Evolutionary conservation across 345 rosid genomes (phyloP), one percentile per base, ranked within the genome.

Genomic region (Aquilaria malaccensis): DNA sequence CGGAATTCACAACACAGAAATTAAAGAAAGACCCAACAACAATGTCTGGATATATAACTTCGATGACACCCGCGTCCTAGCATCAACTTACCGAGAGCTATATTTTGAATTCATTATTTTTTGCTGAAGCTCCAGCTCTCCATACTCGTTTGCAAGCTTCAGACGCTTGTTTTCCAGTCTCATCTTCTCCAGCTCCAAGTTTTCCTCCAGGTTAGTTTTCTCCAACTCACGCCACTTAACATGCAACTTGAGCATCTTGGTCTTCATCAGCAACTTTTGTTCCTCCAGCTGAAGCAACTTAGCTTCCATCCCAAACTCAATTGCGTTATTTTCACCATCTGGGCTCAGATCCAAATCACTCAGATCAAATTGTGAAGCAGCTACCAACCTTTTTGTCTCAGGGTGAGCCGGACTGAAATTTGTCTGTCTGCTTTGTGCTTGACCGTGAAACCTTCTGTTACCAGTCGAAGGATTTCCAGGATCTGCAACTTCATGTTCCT

Each of bases 101-200:
- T n/a, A 33, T 33, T 71, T 56, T 45, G 65, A 63, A 43, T 60
- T 41, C 56, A 30, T 41, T 61, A 50, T 49, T 73, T 60, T 66
- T 46, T 30, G 49, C 55, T 60, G 13, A 3, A 74, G 56, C 51
- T 60, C 72, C 43, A 59, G 6, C 10, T 22, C 56, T 33, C 63
- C 56, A 9, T 30, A 15, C 45, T 70, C 54, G 9, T 74, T 74
- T 51, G 57, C 69, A 45, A 63, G 50, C 59, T 62, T 70, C 69
- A 74, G 50, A 62, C 46, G 11, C 59, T 70, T 63, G 59, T 74
- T 74, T 51, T 33, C 72, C 63, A 74, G 33, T 54, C 57, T 70
- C 72, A 70, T 62, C 59, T 56, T 74, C 22, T 59, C 64, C 63
- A 70, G 30, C 56, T 70, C 60, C 61, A 59, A 7, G 45, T 70